Evolutionary conservation across 2,329 filamentous ascomycete species (phyloP), one percentile per base, ranked within the genome.

Genomic region (Microdochium paspali): DNA sequence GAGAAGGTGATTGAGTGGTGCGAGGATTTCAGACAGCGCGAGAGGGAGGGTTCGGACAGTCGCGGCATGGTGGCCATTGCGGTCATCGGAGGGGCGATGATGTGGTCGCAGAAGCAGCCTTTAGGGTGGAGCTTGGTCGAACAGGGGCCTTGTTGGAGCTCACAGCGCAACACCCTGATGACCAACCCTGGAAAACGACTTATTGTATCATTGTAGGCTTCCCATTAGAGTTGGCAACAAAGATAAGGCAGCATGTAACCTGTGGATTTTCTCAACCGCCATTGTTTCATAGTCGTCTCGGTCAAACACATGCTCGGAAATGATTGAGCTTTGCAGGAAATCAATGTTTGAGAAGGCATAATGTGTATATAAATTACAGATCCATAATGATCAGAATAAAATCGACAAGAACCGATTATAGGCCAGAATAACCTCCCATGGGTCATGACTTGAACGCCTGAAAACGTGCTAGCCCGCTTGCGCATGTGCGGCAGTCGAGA

Each of bases 11-110:
- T 7, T 9, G 18, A 40, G 18, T 7, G 18, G n/a, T 10, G 10
- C 10, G 15, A 18, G 15, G n/a, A 5, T 7, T n/a, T 21, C 10
- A 4, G 15, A 9, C 6, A 21, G 7, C 35, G 18, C n/a, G 35
- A 40, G 13, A 20, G 23, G 35, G n/a, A 20, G 35, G 12, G 10
- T 20, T 40, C 35, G 35, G 35, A n/a, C 10, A 40, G 35, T 20
- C 35, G 12, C 35, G 35, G 35, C n/a, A n/a, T n/a, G n/a, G 10
- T 12, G n/a, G 20, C 13, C n/a, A 40, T 40, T 40, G 35, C 35
- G 35, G 35, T 40, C 35, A 40, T 40, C 35, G 35, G 35, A 40
- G 35, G 35, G 35, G 35, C 35, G 6, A 40, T 40, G 35, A 40
- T 40, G 35, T 40, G 35, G 23, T 40, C 35, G 18, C 35, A 40